Evolutionary conservation across 805 yeast species (phyloP).

Genomic region (Kodamaea jinghongensis): DNA sequence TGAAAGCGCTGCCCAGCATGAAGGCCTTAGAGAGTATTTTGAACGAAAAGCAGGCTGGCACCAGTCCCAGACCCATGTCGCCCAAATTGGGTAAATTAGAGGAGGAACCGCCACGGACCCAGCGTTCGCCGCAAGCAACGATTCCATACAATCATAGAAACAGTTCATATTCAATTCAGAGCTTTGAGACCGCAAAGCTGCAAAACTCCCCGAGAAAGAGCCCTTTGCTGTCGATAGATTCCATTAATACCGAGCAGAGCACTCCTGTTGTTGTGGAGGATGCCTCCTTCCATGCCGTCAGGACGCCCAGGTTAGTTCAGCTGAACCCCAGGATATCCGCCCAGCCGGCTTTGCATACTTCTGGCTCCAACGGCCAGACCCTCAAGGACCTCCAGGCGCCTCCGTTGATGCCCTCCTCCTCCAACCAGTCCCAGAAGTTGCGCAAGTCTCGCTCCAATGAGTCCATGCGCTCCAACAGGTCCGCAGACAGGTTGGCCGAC

Average conservation of each 20-base stretch:
- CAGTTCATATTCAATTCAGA: constrained; percentile 18
- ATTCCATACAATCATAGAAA: constrained; percentile 2
- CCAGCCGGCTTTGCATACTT: too few relatives aligned
- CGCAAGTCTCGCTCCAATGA: too few relatives aligned
- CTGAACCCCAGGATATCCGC: not conserved
- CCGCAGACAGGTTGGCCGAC: too few relatives aligned
- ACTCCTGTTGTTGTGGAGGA: constrained; percentile 26
- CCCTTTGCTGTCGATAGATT: constrained; percentile 20
- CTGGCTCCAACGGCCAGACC: too few relatives aligned
- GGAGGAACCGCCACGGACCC: constrained; percentile 10
- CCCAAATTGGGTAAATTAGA: constrained; percentile 12
- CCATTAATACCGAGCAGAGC: constrained; percentile 15
- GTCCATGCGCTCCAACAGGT: too few relatives aligned
- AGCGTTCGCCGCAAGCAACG: not conserved
- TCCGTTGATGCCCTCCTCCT: too few relatives aligned
- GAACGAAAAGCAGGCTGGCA: constrained; percentile 13
- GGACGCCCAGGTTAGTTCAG: constrained; percentile 13
- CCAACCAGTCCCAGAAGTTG: too few relatives aligned
- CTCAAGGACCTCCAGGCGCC: too few relatives aligned
- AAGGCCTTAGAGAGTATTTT: constrained; percentile 39
- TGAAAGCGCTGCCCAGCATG: constrained; percentile 41
- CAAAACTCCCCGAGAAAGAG: constrained; percentile 16
- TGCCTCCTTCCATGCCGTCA: constrained; percentile 24
- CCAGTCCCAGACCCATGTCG: not conserved
- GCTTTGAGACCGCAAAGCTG: constrained; percentile 29